Conservation (phyloP, 768 basidiomycete species). For the Lenzites betulinus region DNA sequence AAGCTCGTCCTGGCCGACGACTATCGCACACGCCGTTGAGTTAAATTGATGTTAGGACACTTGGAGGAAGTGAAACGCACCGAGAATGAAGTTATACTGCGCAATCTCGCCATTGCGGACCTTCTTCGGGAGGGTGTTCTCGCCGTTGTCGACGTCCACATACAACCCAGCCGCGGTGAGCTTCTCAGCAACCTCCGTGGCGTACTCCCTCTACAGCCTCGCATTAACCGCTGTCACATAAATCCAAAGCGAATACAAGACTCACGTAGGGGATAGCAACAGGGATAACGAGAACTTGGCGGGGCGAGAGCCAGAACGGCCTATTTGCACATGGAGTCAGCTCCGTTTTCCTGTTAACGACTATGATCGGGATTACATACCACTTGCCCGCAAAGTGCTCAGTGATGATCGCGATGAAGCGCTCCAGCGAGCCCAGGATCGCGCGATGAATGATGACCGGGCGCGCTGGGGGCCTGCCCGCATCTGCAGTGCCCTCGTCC, state of each 20-base stretch:
- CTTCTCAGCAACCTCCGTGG: constrained; percentile 71
- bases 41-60: not conserved
- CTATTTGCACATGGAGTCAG: constrained; percentile 38
- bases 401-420: constrained; percentile 96
- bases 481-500: constrained; percentile 56
- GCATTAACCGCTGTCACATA: not conserved
- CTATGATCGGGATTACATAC: constrained; percentile 44
- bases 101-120: constrained; percentile 96
- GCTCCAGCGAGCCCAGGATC: constrained; percentile 89
- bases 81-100: constrained; percentile 97
- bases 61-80: constrained; percentile 40
- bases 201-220: constrained; percentile 78
- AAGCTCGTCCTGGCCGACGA: constrained; percentile 93
- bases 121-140: constrained; percentile 94
- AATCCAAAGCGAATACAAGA: constrained; percentile 22
- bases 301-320: constrained; percentile 99
- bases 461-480: constrained; percentile 53
- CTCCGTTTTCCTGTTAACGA: not conserved
- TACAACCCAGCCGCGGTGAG: constrained; percentile 74
- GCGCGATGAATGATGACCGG: constrained; percentile 99
- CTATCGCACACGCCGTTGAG: constrained; percentile 41
- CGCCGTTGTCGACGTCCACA: constrained; percentile 90
- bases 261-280: constrained; percentile 87
- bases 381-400: constrained; percentile 99
- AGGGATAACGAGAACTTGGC: constrained; percentile 93